Evolutionary conservation across 495 filamentous ascomycete species (phyloP).

Genomic region (Cercophora newfieldiana): DNA sequence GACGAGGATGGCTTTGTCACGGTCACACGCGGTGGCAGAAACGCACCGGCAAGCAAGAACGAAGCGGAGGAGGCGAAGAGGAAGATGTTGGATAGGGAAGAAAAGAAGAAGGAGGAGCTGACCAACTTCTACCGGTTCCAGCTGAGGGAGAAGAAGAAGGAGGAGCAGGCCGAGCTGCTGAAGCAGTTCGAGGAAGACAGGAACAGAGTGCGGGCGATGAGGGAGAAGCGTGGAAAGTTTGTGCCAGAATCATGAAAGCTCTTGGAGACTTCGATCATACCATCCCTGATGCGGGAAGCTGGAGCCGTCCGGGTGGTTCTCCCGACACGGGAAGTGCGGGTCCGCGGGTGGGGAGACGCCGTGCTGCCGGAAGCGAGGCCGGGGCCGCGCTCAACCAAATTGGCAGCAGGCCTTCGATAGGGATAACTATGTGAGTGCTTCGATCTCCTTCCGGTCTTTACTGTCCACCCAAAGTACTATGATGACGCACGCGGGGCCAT

Average conservation of each 20-base stretch:
- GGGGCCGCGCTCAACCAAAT: background rate
- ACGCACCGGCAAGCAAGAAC: constrained; percentile 70
- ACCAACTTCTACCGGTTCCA: constrained; percentile 95
- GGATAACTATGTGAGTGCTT: constrained; percentile 3
- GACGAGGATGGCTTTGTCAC: constrained; percentile 97
- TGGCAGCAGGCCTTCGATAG: background rate
- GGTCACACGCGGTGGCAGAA: constrained; percentile 75
- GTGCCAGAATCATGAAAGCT: constrained; percentile 48
- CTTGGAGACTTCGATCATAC: background rate
- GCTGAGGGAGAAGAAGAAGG: constrained; percentile 83
- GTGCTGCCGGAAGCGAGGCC: background rate
- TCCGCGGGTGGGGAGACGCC: background rate
- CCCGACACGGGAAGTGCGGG: background rate
- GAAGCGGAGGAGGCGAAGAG: constrained; percentile 71
- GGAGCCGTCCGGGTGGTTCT: background rate
- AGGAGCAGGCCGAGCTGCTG: constrained; percentile 67
- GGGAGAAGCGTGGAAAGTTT: constrained; percentile 60
- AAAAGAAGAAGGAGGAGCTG: constrained; percentile 62
- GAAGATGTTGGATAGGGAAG: constrained; percentile 70
- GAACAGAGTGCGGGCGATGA: constrained; percentile 60
- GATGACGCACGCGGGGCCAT: constrained; percentile 59
- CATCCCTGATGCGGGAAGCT: no score
- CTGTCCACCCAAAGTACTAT: constrained; percentile 28
- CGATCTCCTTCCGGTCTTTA: background rate
- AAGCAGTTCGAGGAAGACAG: constrained; percentile 66